Conservation (phyloP, 805 yeast species). For the Pichia cabralensis region DNA sequence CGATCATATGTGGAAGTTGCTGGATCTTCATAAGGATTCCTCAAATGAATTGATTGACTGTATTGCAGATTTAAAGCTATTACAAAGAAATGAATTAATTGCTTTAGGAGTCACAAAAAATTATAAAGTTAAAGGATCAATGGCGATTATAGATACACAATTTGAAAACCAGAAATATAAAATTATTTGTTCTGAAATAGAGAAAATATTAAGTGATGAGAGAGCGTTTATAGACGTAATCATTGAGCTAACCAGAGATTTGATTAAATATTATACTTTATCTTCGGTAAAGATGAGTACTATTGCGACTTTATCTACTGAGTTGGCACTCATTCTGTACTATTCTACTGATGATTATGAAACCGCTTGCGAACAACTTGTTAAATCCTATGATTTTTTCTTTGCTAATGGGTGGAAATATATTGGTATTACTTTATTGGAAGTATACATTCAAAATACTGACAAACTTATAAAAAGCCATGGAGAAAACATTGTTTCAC, state of each 20-base stretch:
- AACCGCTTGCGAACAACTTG: conserved; percentile 52
- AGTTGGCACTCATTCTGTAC: conserved; percentile 57
- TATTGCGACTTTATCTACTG: conserved; percentile 66
- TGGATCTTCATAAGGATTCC: conserved; percentile 17
- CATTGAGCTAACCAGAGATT: conserved; percentile 43
- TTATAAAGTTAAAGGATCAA: conserved; percentile 25
- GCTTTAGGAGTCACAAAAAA: conserved; percentile 23
- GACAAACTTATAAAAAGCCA: conserved; percentile 27
- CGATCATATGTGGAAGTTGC: conserved; percentile 11
- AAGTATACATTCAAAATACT: conserved; percentile 60
- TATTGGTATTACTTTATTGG: conserved; percentile 57
- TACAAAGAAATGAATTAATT: conserved; percentile 36
- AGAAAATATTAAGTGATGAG: conserved; percentile 22
- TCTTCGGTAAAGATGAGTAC: conserved; percentile 49
- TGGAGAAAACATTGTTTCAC: conserved; percentile 14
- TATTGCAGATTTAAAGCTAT: conserved; percentile 39
- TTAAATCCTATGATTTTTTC: conserved; percentile 61
- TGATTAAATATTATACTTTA: conserved; percentile 40
- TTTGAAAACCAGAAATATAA: conserved; percentile 3
- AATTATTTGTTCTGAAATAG: conserved; percentile 13
- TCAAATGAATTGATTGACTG: conserved; percentile 1
- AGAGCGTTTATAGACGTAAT: conserved; percentile 33
- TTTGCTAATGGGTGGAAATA: conserved; percentile 63
- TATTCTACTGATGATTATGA: conserved; percentile 39
- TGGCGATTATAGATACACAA: conserved; percentile 10